Conservation (phyloP, 179 eudicot genomes). For the Silene coronaria region DNA sequence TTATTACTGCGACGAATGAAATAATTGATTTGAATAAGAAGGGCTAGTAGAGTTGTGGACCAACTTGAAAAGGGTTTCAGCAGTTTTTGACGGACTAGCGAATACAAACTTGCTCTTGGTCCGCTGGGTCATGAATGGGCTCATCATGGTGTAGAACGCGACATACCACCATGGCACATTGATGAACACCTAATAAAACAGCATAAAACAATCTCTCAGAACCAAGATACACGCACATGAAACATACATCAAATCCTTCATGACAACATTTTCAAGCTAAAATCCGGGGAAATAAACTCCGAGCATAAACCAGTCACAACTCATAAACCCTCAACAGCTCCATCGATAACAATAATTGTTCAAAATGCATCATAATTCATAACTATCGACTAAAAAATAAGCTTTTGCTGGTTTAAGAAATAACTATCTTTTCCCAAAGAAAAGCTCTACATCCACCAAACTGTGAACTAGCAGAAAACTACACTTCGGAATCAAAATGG, state of each 20-base stretch:
- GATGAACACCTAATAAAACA: slow-evolving; percentile 46
- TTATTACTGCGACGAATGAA: not conserved
- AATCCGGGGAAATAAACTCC: not conserved
- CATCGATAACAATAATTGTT: no score
- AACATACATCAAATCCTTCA: not conserved
- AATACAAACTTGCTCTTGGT: slow-evolving; percentile 73
- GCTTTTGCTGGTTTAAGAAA: not conserved
- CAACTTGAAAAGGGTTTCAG: slow-evolving; percentile 71
- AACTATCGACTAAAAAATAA: not conserved
- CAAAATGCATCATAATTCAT: not conserved
- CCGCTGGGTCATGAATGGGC: slow-evolving; percentile 67
- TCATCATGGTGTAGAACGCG: slow-evolving; percentile 49
- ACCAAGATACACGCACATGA: not conserved
- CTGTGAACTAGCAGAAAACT: not conserved
- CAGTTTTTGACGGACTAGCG: slow-evolving; percentile 51
- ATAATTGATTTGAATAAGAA: not conserved
- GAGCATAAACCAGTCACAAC: not conserved
- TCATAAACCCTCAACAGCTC: not conserved
- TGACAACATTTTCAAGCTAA: not conserved
- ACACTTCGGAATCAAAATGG: not conserved
- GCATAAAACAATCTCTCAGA: slow-evolving; percentile 6
- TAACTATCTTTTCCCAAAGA: not conserved
- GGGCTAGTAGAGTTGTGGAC: slow-evolving; percentile 4
- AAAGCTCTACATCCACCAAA: not conserved
- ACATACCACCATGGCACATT: slow-evolving; percentile 75